phyloP scores from a whole-genome alignment of 768 basidiomycete species.

The Myochromella boudieri region DNA sequence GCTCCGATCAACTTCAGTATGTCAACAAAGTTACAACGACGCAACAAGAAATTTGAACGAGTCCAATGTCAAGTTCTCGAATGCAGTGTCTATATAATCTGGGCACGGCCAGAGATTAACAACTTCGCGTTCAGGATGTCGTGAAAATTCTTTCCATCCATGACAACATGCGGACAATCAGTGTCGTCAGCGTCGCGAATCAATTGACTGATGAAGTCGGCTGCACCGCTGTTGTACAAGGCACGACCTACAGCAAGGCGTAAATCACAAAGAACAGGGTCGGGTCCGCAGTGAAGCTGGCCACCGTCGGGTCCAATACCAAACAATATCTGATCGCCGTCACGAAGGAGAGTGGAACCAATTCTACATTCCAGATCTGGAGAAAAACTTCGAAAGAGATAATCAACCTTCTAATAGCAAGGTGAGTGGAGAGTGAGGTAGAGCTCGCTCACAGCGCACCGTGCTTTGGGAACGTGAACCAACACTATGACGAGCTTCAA shows the following conservation, averaged over 20 bases:
- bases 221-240: slow-evolving; percentile 14
- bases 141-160: slow-evolving; percentile 10
- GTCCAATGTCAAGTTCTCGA: too few relatives aligned
- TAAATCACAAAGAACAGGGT: slow-evolving; percentile 22
- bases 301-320: slow-evolving; percentile 18
- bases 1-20: too few relatives aligned
- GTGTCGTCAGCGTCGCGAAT: slow-evolving; percentile 14
- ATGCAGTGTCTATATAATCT: too few relatives aligned
- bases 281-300: slow-evolving; percentile 15
- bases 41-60: too few relatives aligned
- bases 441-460: background rate
- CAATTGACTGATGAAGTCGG: slow-evolving; percentile 9
- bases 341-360: slow-evolving; percentile 12
- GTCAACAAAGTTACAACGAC: too few relatives aligned
- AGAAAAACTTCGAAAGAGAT: slow-evolving; percentile 13
- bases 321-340: slow-evolving; percentile 19
- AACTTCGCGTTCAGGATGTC: slow-evolving; percentile 17
- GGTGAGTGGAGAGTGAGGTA: background rate
- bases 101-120: slow-evolving; percentile 16
- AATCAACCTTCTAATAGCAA: slow-evolving; percentile 1
- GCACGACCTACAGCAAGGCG: slow-evolving; percentile 22
- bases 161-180: slow-evolving; percentile 2
- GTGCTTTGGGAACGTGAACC: background rate
- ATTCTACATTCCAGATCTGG: background rate
- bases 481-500: slow-evolving; percentile 11